Conservation (phyloP, 768 basidiomycete genomes). For the Lactarius akahatsu region DNA sequence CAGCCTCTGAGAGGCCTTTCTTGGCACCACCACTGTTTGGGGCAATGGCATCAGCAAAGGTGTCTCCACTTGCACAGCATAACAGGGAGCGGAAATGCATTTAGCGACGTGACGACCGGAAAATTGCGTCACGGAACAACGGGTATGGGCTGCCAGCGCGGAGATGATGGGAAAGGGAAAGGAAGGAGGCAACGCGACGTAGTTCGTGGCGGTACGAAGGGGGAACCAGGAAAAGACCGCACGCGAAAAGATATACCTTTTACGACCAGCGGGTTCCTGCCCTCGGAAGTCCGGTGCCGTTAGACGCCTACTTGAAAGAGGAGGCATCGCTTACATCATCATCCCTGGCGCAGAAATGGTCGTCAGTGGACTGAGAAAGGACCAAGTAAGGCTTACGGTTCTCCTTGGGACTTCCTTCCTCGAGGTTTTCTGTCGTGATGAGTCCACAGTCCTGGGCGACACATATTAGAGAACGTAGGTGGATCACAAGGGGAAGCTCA, state of each 20-base stretch:
- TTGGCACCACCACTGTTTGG: constrained; percentile 16
- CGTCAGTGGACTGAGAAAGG: not conserved
- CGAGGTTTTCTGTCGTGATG: constrained; percentile 12
- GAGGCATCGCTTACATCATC: constrained; percentile 22
- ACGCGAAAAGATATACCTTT: constrained; percentile 27
- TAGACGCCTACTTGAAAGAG: constrained; percentile 1
- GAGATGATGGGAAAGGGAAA: constrained; percentile 18
- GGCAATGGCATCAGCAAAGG: constrained; percentile 19
- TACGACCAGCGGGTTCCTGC: constrained; percentile 28
- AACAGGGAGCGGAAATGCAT: constrained; percentile 26
- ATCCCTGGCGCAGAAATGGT: constrained; percentile 2
- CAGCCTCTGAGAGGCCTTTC: constrained; percentile 6
- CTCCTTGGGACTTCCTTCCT: constrained; percentile 19
- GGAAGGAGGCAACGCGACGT: constrained; percentile 9
- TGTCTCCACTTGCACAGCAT: constrained; percentile 23
- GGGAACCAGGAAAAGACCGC: constrained; percentile 12
- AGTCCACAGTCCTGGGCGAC: constrained; percentile 7
- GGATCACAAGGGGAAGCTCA: constrained; percentile 22
- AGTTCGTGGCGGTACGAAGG: constrained; percentile 7
- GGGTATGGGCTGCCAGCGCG: constrained; percentile 22
- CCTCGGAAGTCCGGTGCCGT: constrained; percentile 21
- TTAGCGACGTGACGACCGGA: constrained; percentile 16
- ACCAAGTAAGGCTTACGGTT: constrained; percentile 33
- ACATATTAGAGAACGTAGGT: constrained; percentile 8
- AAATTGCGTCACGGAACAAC: constrained; percentile 14